phyloP scores from a whole-genome alignment of 1,284 basidiomycete species.

The Neolentinus lepideus region DNA sequence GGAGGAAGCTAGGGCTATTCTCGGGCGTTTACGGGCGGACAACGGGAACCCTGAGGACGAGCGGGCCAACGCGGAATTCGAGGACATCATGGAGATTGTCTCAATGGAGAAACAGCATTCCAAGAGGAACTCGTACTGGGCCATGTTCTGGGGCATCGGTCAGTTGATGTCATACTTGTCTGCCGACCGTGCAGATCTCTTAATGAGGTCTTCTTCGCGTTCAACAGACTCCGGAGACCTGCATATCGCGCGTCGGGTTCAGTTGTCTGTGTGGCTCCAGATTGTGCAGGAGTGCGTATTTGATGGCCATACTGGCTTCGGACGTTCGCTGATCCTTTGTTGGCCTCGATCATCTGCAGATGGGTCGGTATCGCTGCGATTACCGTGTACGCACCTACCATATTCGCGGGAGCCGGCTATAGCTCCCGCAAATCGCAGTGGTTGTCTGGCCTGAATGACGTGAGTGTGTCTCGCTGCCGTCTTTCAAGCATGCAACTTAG shows the following conservation, averaged over 20 bases:
- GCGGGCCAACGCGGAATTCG: conserved; percentile 22
- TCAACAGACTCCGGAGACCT: conserved; percentile 28
- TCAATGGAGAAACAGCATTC: conserved; percentile 33
- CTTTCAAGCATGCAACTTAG: conserved; percentile 4
- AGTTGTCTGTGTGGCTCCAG: conserved; percentile 42
- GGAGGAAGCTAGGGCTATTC: conserved; percentile 36
- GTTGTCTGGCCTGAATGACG: conserved; percentile 40
- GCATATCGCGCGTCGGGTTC: conserved; percentile 38
- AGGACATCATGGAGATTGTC: conserved; percentile 36
- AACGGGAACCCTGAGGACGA: conserved; percentile 19
- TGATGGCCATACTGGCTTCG: neutral
- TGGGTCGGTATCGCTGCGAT: conserved; percentile 47
- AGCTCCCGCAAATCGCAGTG: conserved; percentile 36
- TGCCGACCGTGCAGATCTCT: neutral
- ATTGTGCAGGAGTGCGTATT: conserved; percentile 38
- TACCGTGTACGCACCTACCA: conserved; percentile 42
- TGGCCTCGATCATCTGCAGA: conserved; percentile 10
- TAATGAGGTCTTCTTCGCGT: neutral
- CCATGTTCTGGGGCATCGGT: conserved; percentile 40
- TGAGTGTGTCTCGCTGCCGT: conserved; percentile 13
- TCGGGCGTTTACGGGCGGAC: conserved; percentile 26
- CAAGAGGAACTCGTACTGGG: conserved; percentile 35
- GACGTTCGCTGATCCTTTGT: neutral
- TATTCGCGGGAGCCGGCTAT: conserved; percentile 40
- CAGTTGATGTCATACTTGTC: conserved; percentile 2